Percentiles rank a stretch among this genome's conserved stretches.
These are phyloP conservation scores for Leccinum huronense DNA, from an alignment of 1,284 basidiomycete genomes.

Conservation along the genomic window DNA sequence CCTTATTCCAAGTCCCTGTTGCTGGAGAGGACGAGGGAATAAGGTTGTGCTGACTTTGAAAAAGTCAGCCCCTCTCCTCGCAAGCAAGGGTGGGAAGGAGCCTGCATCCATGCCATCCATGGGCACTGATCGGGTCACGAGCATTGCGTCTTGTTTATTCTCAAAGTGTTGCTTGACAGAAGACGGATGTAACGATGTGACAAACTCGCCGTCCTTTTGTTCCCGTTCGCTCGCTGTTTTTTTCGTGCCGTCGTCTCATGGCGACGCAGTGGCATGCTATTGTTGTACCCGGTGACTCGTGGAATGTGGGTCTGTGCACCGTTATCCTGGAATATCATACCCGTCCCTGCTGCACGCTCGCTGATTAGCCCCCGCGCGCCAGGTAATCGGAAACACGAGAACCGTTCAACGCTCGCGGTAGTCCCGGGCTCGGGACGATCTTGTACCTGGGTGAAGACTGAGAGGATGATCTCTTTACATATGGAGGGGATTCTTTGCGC, in stretches of 20 bases:
- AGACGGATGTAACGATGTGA: conserved; percentile 14
- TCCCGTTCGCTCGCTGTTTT: not conserved
- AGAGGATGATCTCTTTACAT: conserved; percentile 13
- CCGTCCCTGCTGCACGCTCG: not conserved
- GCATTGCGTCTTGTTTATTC: not conserved
- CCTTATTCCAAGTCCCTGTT: too few species aligned
- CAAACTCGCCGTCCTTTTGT: not conserved
- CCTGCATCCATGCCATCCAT: too few species aligned
- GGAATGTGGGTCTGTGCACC: not conserved
- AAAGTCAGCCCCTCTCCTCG: too few species aligned
- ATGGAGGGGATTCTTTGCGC: not conserved
- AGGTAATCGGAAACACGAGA: conserved; percentile 13
- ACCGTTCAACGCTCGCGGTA: not conserved
- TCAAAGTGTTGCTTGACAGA: conserved; percentile 1
- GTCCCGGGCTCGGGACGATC: conserved; percentile 15
- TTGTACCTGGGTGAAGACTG: conserved; percentile 6
- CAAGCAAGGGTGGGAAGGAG: too few species aligned
- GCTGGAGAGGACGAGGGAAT: too few species aligned
- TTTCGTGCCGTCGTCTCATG: conserved; percentile 1
- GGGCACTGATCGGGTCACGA: not conserved
- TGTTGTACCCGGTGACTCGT: not conserved
- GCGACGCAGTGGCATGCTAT: not conserved
- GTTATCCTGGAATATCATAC: not conserved
- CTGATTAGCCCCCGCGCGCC: not conserved
- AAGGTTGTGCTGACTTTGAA: too few species aligned